Evolutionary conservation across 2,329 filamentous ascomycete genomes (phyloP), one percentile per base, ranked within the genome.

Genomic region (Zalaria obscura): DNA sequence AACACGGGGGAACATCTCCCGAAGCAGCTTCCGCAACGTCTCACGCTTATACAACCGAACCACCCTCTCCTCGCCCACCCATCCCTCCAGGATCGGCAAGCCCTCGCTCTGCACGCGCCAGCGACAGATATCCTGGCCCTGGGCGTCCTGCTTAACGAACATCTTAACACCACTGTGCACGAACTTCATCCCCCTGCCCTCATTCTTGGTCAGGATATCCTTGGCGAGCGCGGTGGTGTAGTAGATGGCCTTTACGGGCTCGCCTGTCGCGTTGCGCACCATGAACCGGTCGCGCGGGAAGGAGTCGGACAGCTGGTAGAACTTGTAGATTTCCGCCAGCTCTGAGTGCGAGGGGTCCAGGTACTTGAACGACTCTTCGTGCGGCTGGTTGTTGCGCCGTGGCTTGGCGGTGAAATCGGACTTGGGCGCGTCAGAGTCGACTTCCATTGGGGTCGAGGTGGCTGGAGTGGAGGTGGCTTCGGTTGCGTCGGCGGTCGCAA

Each of bases 41-140:
- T 81, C 75, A 66, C 84, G 80, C 59, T 82, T 79, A 50, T 73
- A 76, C 42, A 95, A 69, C 40, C 74, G 72, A 33, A 98, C 74
- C 6, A 89, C 75, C 11, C 91, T 76, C 41, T 77, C 69, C 50
- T 82, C 75, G 18, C 85, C 85, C 2, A 96, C 80, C 72, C 93
- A 96, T 26, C 85, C 83, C 56, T 94, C 83, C 31, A 95, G 70
- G 50, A 98, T 87, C 6, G 83, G 78, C 66, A 98, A 78, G 25
- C 91, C 91, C 62, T 98, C 91, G 8, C 81, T 83, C 68, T 98
- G 91, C 52, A 98, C 91, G 37, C 91, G 78, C 91, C 91, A 98
- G 44, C 81, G 76, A 67, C 88, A 94, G 29, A 91, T 82, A 41
- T 88, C 81, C 31, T 81, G 79, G 4, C 80, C 83, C 45, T 93